These are phyloP conservation scores for Raphanus hybrid DNA, from an alignment of 441 rosid species.

Conservation along the genomic window DNA sequence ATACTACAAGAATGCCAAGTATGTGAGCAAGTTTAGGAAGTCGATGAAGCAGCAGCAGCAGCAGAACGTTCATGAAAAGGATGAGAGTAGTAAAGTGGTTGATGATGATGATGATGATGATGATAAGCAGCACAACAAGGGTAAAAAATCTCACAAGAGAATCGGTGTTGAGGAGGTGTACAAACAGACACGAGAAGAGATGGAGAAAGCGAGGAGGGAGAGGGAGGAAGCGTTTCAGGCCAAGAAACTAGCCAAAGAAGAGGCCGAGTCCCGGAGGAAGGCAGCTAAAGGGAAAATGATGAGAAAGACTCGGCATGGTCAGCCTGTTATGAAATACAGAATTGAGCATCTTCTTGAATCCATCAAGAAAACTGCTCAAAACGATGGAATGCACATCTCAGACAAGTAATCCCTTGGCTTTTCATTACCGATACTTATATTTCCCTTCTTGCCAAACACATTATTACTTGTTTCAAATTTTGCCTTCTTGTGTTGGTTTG, in stretches of 20 bases:
- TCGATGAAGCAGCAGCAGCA: slow-evolving; percentile 55
- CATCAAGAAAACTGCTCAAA: slow-evolving; percentile 55
- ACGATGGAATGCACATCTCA: background rate
- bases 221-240: slow-evolving; percentile 65
- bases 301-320: slow-evolving; percentile 77
- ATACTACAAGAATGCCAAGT: slow-evolving; percentile 86
- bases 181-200: slow-evolving; percentile 70
- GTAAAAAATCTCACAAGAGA: slow-evolving; percentile 38
- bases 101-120: no score
- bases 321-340: slow-evolving; percentile 90
- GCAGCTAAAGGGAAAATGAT: slow-evolving; percentile 68
- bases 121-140: slow-evolving; percentile 12
- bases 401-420: background rate
- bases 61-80: slow-evolving; percentile 40
- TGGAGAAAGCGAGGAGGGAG: slow-evolving; percentile 75
- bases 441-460: background rate
- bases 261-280: slow-evolving; percentile 75
- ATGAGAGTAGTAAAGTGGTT: slow-evolving; percentile 45
- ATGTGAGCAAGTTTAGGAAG: slow-evolving; percentile 77
- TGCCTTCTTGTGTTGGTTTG: background rate
- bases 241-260: slow-evolving; percentile 71
- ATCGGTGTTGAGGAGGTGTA: slow-evolving; percentile 59
- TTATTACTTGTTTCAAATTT: background rate
- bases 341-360: slow-evolving; percentile 81
- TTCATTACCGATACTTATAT: background rate